These are phyloP conservation scores for Trichoderma erinaceum DNA, from an alignment of 495 filamentous ascomycete species.

Conservation along the genomic window DNA sequence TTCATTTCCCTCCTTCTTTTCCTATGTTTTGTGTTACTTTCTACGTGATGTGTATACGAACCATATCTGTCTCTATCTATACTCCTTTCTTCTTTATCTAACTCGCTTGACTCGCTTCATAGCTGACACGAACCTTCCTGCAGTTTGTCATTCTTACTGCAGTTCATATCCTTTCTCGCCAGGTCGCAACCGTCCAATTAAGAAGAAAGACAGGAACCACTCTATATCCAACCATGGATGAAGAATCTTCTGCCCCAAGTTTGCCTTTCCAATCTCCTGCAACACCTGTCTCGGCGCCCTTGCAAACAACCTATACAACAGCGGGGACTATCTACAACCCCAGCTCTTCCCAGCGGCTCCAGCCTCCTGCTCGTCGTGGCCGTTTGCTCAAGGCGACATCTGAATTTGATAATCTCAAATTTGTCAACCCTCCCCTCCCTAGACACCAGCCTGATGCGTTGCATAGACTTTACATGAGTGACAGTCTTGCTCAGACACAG, in stretches of 20 bases:
- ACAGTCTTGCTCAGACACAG: no score
- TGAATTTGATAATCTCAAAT: conserved; percentile 13
- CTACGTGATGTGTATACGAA: background rate
- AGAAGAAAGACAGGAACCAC: background rate
- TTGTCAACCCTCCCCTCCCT: background rate
- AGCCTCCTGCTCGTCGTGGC: conserved; percentile 40
- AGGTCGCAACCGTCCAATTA: background rate
- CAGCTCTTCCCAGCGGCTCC: conserved; percentile 30
- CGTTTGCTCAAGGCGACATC: conserved; percentile 21
- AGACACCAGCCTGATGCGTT: background rate
- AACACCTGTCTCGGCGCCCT: background rate
- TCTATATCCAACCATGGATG: background rate
- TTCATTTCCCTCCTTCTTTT: background rate
- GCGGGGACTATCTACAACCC: conserved; percentile 43
- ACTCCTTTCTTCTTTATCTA: no score
- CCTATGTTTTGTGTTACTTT: background rate
- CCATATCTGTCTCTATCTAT: background rate
- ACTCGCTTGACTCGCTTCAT: background rate
- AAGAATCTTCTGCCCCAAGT: background rate
- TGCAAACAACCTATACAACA: conserved; percentile 37
- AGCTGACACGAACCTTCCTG: conserved; percentile 12
- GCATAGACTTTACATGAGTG: no score
- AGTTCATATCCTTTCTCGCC: background rate
- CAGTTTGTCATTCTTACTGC: background rate
- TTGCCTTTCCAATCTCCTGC: background rate